phyloP scores from a whole-genome alignment of 176 grass and related monocot genomes.

The Aegilops umbellulata region DNA sequence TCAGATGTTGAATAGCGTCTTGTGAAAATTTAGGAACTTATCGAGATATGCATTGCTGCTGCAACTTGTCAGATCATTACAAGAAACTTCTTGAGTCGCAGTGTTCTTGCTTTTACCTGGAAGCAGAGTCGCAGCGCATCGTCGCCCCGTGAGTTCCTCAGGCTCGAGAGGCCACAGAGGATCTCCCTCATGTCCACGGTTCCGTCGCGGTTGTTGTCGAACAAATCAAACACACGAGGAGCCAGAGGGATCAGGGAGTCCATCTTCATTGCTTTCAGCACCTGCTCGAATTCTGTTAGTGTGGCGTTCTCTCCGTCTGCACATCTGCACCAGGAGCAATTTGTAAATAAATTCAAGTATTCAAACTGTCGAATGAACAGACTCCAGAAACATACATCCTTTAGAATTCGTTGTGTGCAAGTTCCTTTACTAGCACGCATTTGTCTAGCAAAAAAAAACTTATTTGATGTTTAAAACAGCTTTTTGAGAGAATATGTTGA shows the following conservation, averaged over 20 bases:
- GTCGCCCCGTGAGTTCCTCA: conserved; percentile 58
- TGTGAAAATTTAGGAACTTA: neutral
- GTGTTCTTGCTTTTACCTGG: conserved; percentile 32
- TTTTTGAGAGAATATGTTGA: neutral
- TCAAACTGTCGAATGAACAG: neutral
- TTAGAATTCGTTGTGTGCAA: neutral
- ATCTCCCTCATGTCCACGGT: conserved; percentile 83
- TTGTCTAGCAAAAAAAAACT: neutral
- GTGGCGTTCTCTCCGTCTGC: conserved; percentile 68
- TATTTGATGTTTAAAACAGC: neutral
- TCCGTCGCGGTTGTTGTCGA: conserved; percentile 75
- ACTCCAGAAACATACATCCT: neutral
- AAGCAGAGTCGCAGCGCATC: conserved; percentile 63
- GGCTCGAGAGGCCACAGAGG: conserved; percentile 63
- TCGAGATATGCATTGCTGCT: neutral
- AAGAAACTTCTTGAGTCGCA: neutral
- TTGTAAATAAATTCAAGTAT: neutral
- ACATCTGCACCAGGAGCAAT: conserved; percentile 43
- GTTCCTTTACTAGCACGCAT: neutral
- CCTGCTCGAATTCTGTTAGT: conserved; percentile 62
- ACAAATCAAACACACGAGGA: conserved; percentile 62
- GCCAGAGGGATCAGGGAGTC: conserved; percentile 50
- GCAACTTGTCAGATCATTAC: neutral
- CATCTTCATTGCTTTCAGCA: conserved; percentile 70
- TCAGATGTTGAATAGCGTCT: neutral